Conservation (phyloP, 1,284 basidiomycete genomes). For the Trichosporon sp. region DNA sequence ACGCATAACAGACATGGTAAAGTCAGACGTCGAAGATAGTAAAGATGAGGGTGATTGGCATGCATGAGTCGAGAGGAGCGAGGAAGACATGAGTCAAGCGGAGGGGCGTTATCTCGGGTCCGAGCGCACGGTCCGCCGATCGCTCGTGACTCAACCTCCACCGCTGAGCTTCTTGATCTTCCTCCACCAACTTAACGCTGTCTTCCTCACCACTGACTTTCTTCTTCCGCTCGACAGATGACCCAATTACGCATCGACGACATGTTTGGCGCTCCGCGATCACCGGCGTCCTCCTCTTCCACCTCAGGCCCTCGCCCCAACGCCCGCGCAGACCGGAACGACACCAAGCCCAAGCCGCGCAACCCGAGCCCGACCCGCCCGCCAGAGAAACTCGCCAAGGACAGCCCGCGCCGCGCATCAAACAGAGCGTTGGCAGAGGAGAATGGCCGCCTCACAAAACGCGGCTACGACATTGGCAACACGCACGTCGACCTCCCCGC, state of each 20-base stretch:
- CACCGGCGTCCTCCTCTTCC: not conserved
- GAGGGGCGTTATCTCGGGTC: not conserved
- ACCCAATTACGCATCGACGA: constrained; percentile 16
- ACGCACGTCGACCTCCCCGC: constrained; percentile 24
- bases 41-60: not conserved
- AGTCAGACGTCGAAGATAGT: not conserved
- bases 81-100: not conserved
- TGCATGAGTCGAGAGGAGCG: not conserved
- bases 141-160: constrained; percentile 5
- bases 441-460: constrained; percentile 25
- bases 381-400: not conserved
- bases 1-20: no score
- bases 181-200: not conserved
- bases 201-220: not conserved
- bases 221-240: not conserved
- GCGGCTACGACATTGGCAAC: constrained; percentile 15
- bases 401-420: not conserved
- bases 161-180: not conserved
- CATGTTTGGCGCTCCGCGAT: not conserved
- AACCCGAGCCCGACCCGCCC: not conserved
- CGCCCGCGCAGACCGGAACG: not conserved
- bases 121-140: not conserved
- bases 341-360: not conserved
- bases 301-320: not conserved
- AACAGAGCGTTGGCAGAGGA: constrained; percentile 21